Conservation (phyloP, 1,139 yeast species). For the Zygoascus meyerae region DNA sequence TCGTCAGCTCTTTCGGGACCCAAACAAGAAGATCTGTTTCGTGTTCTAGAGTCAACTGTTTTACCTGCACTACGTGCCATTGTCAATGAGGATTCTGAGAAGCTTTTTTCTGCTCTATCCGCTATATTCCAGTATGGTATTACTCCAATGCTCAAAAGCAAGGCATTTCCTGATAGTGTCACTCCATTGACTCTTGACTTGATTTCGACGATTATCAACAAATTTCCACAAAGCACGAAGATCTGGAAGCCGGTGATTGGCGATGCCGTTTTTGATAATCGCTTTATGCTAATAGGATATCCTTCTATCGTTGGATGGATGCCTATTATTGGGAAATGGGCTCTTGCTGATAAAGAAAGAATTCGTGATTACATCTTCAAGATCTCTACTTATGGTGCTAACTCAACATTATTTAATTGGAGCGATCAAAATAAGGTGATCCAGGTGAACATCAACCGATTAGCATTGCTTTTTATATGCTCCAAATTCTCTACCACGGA, state of each 20-base stretch:
- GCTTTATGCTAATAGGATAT: constrained; percentile 38
- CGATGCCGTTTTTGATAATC: constrained; percentile 36
- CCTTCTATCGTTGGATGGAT: constrained; percentile 41
- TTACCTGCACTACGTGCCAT: constrained; percentile 40
- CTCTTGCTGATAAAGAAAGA: constrained; percentile 52
- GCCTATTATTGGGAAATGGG: constrained; percentile 51
- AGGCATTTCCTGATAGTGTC: constrained; percentile 16
- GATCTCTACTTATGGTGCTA: constrained; percentile 46
- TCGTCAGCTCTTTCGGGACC: not conserved
- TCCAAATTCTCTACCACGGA: constrained; percentile 37
- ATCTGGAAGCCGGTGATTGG: constrained; percentile 37
- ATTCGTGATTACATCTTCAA: constrained; percentile 48
- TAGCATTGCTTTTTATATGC: constrained; percentile 56
- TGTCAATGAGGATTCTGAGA: constrained; percentile 44
- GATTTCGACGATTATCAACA: constrained; percentile 11
- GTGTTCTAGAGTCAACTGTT: constrained; percentile 33
- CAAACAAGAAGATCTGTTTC: constrained; percentile 37
- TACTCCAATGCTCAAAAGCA: constrained; percentile 40
- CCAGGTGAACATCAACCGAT: constrained; percentile 48
- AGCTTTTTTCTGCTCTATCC: constrained; percentile 37
- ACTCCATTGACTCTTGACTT: constrained; percentile 28
- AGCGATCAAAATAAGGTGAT: constrained; percentile 61
- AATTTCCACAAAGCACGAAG: constrained; percentile 26
- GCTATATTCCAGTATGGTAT: constrained; percentile 39
- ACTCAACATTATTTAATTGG: constrained; percentile 62